Percentiles rank a stretch among this genome's conserved stretches.
Conservation (phyloP, 305 asterid genomes). For the Euphrasia arctica region DNA sequence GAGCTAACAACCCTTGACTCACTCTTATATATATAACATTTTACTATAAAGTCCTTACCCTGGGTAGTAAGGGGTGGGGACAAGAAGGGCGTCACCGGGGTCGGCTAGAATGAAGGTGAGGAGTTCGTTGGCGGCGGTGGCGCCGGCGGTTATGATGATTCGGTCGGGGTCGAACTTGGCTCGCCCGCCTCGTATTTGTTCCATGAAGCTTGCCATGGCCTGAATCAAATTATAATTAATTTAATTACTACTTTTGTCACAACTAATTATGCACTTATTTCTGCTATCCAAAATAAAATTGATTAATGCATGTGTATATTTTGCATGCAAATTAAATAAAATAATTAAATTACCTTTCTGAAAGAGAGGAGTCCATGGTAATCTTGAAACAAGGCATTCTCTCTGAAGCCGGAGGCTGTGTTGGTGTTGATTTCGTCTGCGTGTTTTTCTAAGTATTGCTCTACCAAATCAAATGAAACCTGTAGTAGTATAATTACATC, state of each 20-base stretch:
- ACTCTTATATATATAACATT: too few species aligned
- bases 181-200: constrained; percentile 48
- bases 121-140: constrained; percentile 74
- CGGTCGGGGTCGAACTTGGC: constrained; percentile 59
- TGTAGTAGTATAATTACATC: too few species aligned
- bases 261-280: too few species aligned
- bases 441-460: too few species aligned
- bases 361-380: constrained; percentile 82
- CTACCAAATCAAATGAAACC: too few species aligned
- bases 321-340: too few species aligned
- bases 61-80: constrained; percentile 80
- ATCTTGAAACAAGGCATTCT: constrained; percentile 64
- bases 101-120: constrained; percentile 63
- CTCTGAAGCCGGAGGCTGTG: constrained; percentile 57
- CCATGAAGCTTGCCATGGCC: constrained; percentile 76
- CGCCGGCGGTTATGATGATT: constrained; percentile 77
- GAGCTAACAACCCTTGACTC: too few species aligned
- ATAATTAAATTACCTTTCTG: constrained; percentile 39
- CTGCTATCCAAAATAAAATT: not conserved
- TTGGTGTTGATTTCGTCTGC: constrained; percentile 36
- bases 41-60: constrained; percentile 41
- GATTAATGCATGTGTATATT: too few species aligned
- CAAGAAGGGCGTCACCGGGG: constrained; percentile 63
- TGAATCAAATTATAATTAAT: constrained; percentile 11
- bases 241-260: too few species aligned